Base-by-base conservation (phyloP, 169 alveolate species). In the Plasmodium gallinaceum region DNA sequence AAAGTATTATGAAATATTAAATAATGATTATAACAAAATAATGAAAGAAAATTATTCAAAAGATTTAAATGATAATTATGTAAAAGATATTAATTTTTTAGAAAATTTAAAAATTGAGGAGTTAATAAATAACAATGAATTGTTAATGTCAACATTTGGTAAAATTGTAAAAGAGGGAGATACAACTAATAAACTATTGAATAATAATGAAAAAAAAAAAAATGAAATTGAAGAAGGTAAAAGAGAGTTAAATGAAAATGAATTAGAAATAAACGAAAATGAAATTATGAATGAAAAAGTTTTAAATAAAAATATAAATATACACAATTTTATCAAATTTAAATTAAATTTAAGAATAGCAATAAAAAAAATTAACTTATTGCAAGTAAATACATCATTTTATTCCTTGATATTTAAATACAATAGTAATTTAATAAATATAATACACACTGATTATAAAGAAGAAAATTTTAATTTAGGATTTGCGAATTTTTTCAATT, bases 301-400 rank as follows among this genome's bases (percentile, higher is more conserved):
- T 60, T 43, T 78, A 16, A 51, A 43, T 20, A 78, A 20, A n/a
- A 64, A 64, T 58, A 78, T 78, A 22, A 66, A 48, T 16, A 16
- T 45, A 43, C 70, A 78, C 43, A 65, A 78, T 43, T 39, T 51
- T 43, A 64, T 78, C 12, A 78, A 78, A 64, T 78, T 78, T 45
- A 78, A 78, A 24, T 39, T 78, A 57, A 78, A 66, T 39, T 78
- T 78, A 26, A 78, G 65, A 51, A 78, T 78, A 45, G 89, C 89
- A 20, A 22, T 78, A 7, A 78, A 58, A 26, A 78, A 78, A 64
- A 78, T 78, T 64, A 78, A 62, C 7, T 32, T 6, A 32, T 7
- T 65, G 20, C 58, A 48, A 57, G 46, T 7, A 32, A 32, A 14
- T 61, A 61, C 48, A 10, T 78, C 89, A 14, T 78, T 78, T 60